A percentile compares a stretch with the other conserved stretches of the same genome.
These are phyloP conservation scores for Chytriomyces hyalinus DNA, from an alignment of 192 early-diverging fungal genomes.

Conservation along the genomic window DNA sequence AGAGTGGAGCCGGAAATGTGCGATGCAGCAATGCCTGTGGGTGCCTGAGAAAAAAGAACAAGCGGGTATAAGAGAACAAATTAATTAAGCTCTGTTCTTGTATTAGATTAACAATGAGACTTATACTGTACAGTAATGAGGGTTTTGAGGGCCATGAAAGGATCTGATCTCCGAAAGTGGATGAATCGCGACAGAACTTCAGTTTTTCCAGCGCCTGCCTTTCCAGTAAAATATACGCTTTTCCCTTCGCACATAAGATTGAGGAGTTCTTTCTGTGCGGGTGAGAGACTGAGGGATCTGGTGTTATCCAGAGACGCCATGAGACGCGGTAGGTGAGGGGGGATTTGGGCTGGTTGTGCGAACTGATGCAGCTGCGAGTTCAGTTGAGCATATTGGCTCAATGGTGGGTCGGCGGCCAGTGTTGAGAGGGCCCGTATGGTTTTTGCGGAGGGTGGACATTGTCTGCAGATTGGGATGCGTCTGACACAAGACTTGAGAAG, in stretches of 20 bases:
- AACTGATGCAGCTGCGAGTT: no score
- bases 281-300: no score
- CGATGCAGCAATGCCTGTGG: conserved; percentile 55
- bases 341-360: no score
- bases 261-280: neutral
- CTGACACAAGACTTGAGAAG: no score
- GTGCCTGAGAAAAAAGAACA: conserved; percentile 39
- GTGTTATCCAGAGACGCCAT: no score
- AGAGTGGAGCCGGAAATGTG: conserved; percentile 52
- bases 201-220: conserved; percentile 57
- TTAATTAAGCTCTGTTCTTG: neutral
- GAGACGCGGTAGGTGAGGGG: no score
- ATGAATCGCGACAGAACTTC: conserved; percentile 48
- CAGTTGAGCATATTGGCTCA: no score
- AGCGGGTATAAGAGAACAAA: neutral
- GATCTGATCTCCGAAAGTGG: neutral
- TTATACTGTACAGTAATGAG: conserved; percentile 45
- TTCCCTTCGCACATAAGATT: conserved; percentile 34
- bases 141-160: conserved; percentile 14
- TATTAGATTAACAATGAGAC: conserved; percentile 4
- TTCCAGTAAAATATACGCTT: conserved; percentile 56
- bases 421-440: no score
- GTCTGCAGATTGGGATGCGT: no score
- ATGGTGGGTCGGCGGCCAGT: no score
- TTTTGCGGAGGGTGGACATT: no score